Base-by-base conservation (phyloP, 1,139 yeast genomes). In the Nadsonia commutata region DNA sequence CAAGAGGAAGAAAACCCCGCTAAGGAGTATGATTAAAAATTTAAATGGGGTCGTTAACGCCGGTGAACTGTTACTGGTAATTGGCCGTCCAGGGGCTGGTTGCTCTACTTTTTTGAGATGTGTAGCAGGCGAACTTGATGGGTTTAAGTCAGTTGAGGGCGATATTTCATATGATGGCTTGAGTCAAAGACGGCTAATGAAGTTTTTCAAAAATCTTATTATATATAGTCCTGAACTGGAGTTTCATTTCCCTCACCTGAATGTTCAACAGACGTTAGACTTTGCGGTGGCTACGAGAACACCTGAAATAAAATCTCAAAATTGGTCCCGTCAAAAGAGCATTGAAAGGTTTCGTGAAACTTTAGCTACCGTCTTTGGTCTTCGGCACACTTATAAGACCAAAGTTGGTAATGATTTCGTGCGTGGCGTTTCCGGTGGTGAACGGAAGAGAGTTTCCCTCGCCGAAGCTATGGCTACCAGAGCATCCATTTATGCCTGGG, bases 51-150 rank as follows among this genome's bases (percentile, higher is more conserved):
- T 77, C 5, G 65, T 79, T 49, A 64, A 67, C 39, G 81, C 90
- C 0, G 88, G 94, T 44, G 83, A 80, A 53, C 66, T 82, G 44
- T 72, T 83, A 3, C 84, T 82, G 41, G 93, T 81, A 1, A 63
- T 81, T 37, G 93, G 93, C 38, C 73, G 88, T 58, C 93, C 93
- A 0, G 93, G 93, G 55, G 75, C 88, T 21, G 94, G 94, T 46
- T 83, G 94, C 61, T 72, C 94, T 2, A 81, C 94, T 1, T 70
- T 81, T 43, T 63, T 83, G 53, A 81, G 80, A 54, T 71, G 90
- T 0, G 70, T 82, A 47, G 73, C 88, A 7, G 62, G 80, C 31
- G 76, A 78, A 50, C 80, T 88, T 3, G 76, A 79, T 56, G 94
- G 93, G 41, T 82, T 80, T 58, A 63, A 74, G 38, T 55, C 81